Base-by-base conservation (phyloP, 2,329 filamentous ascomycete genomes). In the Alternaria sp. region DNA sequence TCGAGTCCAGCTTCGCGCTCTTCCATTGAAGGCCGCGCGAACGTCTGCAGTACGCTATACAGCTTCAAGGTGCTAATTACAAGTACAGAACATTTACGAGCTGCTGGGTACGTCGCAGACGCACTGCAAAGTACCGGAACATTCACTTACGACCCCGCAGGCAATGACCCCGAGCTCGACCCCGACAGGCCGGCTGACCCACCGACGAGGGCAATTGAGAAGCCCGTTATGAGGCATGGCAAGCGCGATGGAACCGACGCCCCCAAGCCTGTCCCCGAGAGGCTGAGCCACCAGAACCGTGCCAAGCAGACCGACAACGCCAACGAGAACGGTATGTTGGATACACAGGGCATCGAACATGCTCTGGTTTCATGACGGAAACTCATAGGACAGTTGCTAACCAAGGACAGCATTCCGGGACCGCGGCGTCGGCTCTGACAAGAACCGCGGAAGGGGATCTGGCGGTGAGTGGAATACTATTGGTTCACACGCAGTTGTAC, bases 161-260 rank as follows among this genome's bases (percentile, higher is more conserved):
- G 87, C 80, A 89, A 90, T 80, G 87, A 89, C 78, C 86, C 85
- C 70, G 87, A 90, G 78, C 84, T 86, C 77, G 87, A 88, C 79
- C 86, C 86, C 79, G 92, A 94, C 82, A 88, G 88, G 82, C 85
- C 86, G 70, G 88, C 89, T 75, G 84, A 88, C 73, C 89, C 90
- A 78, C 93, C 93, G 74, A 88, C 91, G 74, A 95, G 92, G 87
- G 90, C 91, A 79, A 86, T 95, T 78, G 92, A 97, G 80, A 96
- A 95, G 88, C 86, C 88, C 69, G 81, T 84, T 70, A 83, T 87
- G 75, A 89, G 92, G 80, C 86, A 86, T 78, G 87, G 86, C 79
- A 97, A 97, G 90, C 92, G 92, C 84, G 93, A 94, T 83, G 90
- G 86, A 77, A 87, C 88, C 78, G 88, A 92, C 78, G 86, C 87